These are phyloP conservation scores for Venturia asperata DNA, from an alignment of 2,329 filamentous ascomycete genomes.

Conservation along the genomic window DNA sequence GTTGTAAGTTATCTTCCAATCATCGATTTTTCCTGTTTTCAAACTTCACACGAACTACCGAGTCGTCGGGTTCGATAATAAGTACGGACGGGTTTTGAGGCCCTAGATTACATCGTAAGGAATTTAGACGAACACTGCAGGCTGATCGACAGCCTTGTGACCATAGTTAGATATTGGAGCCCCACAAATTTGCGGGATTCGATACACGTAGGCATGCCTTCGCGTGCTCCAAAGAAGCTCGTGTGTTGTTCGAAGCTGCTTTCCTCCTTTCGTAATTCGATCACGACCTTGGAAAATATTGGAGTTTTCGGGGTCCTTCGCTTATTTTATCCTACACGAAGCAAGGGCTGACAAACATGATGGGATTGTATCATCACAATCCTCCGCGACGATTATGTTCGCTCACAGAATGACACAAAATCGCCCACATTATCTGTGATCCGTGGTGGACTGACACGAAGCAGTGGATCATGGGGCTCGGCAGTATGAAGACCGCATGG, in stretches of 20 bases:
- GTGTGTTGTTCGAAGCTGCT: background rate
- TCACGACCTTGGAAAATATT: background rate
- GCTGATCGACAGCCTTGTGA: background rate
- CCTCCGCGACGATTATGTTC: background rate
- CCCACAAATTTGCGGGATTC: background rate
- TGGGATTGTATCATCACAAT: background rate
- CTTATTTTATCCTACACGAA: background rate
- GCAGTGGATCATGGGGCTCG: slow-evolving; percentile 76
- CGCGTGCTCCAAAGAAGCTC: background rate
- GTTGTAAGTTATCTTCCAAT: slow-evolving; percentile 50
- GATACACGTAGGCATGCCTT: background rate
- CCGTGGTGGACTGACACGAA: background rate
- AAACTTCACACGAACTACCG: no score
- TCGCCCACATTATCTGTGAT: background rate
- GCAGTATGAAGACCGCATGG: slow-evolving; percentile 61
- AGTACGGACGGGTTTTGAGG: background rate
- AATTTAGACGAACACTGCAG: background rate
- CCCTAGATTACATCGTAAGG: background rate
- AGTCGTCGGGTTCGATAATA: background rate
- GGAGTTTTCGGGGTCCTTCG: no score
- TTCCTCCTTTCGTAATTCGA: background rate
- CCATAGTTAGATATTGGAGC: background rate
- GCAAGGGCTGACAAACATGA: background rate
- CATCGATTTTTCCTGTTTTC: background rate
- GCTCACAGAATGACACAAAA: background rate